A percentile compares a stretch with the other conserved stretches of the same genome.
Evolutionary conservation across 2,329 filamentous ascomycete genomes (phyloP).

Genomic region (Dothideomycetes sp.): DNA sequence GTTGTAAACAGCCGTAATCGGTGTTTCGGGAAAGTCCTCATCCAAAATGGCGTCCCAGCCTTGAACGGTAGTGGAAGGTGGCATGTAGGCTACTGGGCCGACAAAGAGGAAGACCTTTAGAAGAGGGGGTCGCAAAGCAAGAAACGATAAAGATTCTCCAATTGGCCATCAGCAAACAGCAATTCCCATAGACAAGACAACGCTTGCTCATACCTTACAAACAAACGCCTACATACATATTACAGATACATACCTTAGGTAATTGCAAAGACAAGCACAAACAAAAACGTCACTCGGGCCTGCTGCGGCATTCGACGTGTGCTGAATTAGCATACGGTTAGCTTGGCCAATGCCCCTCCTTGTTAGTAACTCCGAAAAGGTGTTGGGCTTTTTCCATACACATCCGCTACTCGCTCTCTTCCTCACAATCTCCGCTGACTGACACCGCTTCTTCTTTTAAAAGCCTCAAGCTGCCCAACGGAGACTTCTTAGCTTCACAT

Average conservation of each 20-base stretch:
- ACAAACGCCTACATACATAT: background rate
- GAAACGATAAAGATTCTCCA: no score
- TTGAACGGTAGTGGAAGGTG: constrained; percentile 3
- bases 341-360: constrained; percentile 14
- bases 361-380: constrained; percentile 14
- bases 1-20: constrained; percentile 13
- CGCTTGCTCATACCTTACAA: no score
- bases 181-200: no score
- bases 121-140: no score
- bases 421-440: constrained; percentile 11
- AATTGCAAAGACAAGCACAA: constrained; percentile 13
- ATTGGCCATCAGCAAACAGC: no score
- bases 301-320: constrained; percentile 12
- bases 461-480: constrained; percentile 13
- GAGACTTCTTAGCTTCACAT: constrained; percentile 17
- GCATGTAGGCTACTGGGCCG: background rate
- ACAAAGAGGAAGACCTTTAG: no score
- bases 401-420: constrained; percentile 6
- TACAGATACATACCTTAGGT: constrained; percentile 2
- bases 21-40: constrained; percentile 12
- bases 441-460: constrained; percentile 13
- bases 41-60: constrained; percentile 11
- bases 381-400: constrained; percentile 15
- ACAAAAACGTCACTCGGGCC: constrained; percentile 11
- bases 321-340: constrained; percentile 13